phyloP scores from a whole-genome alignment of 2,329 filamentous ascomycete species.

The Eutypella sp. region DNA sequence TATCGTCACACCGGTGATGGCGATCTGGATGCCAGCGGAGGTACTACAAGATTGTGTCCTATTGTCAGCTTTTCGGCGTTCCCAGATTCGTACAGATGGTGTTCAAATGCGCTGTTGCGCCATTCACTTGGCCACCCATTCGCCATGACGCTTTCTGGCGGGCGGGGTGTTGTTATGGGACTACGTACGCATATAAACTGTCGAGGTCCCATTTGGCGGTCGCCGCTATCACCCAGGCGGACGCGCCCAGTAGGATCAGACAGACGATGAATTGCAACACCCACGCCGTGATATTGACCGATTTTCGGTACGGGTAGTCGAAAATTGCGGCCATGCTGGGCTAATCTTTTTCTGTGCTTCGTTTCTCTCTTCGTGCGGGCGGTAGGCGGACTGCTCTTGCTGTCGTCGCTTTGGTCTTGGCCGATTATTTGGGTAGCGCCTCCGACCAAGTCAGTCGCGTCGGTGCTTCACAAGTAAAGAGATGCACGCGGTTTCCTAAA shows the following conservation, averaged over 20 bases:
- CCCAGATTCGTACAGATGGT: no score
- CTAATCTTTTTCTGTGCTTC: no score
- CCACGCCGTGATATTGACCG: slow-evolving; percentile 21
- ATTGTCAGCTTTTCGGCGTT: no score
- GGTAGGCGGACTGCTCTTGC: no score
- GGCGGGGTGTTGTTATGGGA: neutral
- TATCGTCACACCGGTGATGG: slow-evolving; percentile 13
- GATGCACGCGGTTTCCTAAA: no score
- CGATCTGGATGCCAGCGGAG: slow-evolving; percentile 16
- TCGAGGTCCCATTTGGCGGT: slow-evolving; percentile 4
- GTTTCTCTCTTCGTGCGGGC: no score
- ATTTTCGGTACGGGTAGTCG: slow-evolving; percentile 20
- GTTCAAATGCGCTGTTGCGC: no score
- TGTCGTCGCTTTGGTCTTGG: no score
- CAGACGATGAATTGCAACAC: slow-evolving; percentile 19
- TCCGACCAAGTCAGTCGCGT: no score
- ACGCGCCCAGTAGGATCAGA: slow-evolving; percentile 14
- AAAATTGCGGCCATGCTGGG: slow-evolving; percentile 12
- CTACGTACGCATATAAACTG: slow-evolving; percentile 9
- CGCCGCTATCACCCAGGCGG: slow-evolving; percentile 5
- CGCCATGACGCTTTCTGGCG: no score
- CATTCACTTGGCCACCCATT: neutral
- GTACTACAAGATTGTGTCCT: slow-evolving; percentile 6
- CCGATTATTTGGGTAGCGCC: no score
- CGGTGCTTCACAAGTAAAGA: no score